phyloP scores from a whole-genome alignment of 2,329 filamentous ascomycete species.

The Paramyrothecium roridum region DNA sequence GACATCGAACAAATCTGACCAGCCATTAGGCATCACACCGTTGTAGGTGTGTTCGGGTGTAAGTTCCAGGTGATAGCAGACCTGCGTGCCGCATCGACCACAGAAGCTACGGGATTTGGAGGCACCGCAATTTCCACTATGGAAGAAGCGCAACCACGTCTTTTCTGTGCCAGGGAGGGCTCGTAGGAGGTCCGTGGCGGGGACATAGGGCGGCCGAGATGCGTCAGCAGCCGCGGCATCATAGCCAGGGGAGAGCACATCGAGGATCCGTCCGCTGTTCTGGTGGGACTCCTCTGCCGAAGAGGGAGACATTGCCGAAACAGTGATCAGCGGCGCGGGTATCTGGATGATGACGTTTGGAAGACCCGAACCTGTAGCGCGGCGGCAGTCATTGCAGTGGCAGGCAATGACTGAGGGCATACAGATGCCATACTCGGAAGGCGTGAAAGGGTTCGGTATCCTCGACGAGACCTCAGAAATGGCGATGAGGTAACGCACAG shows the following conservation, averaged over 20 bases:
- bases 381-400: slow-evolving; percentile 20
- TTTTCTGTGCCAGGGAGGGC: slow-evolving; percentile 6
- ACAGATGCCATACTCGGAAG: slow-evolving; percentile 6
- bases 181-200: slow-evolving; percentile 13
- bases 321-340: slow-evolving; percentile 13
- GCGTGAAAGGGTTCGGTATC: slow-evolving; percentile 7
- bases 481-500: slow-evolving; percentile 18
- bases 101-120: slow-evolving; percentile 19
- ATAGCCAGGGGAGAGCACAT: slow-evolving; percentile 10
- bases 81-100: slow-evolving; percentile 16
- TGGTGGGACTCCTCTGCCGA: slow-evolving; percentile 6
- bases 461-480: slow-evolving; percentile 11
- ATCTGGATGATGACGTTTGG: slow-evolving; percentile 8
- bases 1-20: slow-evolving; percentile 14
- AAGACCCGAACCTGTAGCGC: slow-evolving; percentile 9
- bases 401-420: slow-evolving; percentile 15
- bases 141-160: slow-evolving; percentile 21
- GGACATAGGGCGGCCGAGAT: slow-evolving; percentile 11
- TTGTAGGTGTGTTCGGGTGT: slow-evolving; percentile 7
- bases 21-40: slow-evolving; percentile 11
- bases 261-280: slow-evolving; percentile 11
- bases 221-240: slow-evolving; percentile 9
- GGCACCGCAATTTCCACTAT: slow-evolving; percentile 10
- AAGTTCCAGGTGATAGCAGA: slow-evolving; percentile 15
- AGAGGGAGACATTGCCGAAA: slow-evolving; percentile 11